These are phyloP conservation scores for Fonsecaea erecta DNA, from an alignment of 2,329 filamentous ascomycete species.

Conservation along the genomic window DNA sequence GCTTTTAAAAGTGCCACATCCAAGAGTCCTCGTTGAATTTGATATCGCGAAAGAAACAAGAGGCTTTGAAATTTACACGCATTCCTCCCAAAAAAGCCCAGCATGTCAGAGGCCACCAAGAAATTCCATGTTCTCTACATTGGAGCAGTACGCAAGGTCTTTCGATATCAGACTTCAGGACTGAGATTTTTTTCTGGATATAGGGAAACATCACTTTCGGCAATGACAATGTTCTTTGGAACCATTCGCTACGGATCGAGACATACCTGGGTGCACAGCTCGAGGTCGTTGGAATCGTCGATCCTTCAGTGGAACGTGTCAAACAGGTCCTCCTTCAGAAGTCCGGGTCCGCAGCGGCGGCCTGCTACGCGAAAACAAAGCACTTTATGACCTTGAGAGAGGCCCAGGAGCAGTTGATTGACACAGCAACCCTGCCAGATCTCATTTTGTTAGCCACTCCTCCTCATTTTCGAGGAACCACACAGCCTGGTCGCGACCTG, in stretches of 20 bases:
- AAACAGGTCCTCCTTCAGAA: neutral
- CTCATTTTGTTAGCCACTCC: constrained; percentile 1
- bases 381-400: constrained; percentile 1
- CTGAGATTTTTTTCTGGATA: neutral
- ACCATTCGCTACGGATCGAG: constrained; percentile 17
- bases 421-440: neutral
- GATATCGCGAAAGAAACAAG: neutral
- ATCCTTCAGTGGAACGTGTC: constrained; percentile 14
- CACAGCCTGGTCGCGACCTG: constrained; percentile 1
- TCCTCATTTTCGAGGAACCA: constrained; percentile 9
- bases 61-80: neutral
- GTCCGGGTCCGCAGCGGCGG: neutral
- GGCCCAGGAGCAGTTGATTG: neutral
- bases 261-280: constrained; percentile 1
- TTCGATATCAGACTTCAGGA: neutral
- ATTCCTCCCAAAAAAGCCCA: neutral
- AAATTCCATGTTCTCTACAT: neutral
- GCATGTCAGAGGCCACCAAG: neutral
- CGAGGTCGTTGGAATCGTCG: constrained; percentile 8
- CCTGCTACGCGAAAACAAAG: constrained; percentile 6
- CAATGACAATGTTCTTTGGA: constrained; percentile 19
- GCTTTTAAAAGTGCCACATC: neutral
- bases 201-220: constrained; percentile 18
- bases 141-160: neutral
- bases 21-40: neutral